A percentile compares a stretch with the other conserved stretches of the same genome.
These are phyloP conservation scores for Botrytis paeoniae DNA, from an alignment of 2,329 filamentous ascomycete species.

Conservation along the genomic window DNA sequence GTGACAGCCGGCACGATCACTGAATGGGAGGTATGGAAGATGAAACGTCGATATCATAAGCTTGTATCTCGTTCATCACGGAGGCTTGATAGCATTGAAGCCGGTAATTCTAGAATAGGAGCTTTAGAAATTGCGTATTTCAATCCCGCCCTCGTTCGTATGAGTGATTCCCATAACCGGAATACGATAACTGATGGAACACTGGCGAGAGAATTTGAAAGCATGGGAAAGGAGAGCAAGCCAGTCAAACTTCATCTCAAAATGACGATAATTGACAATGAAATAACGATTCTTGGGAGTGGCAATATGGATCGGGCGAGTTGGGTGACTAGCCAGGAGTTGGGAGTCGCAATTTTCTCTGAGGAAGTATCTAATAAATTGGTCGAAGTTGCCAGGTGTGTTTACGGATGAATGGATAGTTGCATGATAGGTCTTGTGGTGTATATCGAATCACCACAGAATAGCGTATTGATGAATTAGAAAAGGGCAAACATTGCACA, in stretches of 20 bases:
- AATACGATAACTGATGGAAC: background rate
- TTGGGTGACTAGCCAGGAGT: constrained; percentile 83
- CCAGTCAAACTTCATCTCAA: constrained; percentile 72
- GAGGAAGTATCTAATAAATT: constrained; percentile 38
- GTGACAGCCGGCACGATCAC: constrained; percentile 75
- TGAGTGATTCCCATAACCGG: background rate
- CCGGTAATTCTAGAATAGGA: constrained; percentile 23
- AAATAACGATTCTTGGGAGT: constrained; percentile 68
- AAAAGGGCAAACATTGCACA: background rate
- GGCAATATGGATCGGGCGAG: constrained; percentile 83
- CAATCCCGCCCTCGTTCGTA: constrained; percentile 20
- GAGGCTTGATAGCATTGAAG: constrained; percentile 20
- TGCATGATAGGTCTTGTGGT: background rate
- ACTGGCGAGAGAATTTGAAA: background rate
- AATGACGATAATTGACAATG: constrained; percentile 67
- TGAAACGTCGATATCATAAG: constrained; percentile 54
- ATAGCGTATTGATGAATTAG: background rate
- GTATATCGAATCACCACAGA: background rate
- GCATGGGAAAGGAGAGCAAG: constrained; percentile 49
- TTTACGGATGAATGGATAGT: background rate
- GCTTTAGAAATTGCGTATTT: constrained; percentile 33
- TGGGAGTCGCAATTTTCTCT: constrained; percentile 61
- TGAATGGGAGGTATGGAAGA: constrained; percentile 55
- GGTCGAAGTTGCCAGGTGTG: constrained; percentile 21
- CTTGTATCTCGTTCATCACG: constrained; percentile 23